These are phyloP conservation scores for Fusarium verticillioides DNA, from an alignment of 2,329 filamentous ascomycete genomes.

Conservation along the genomic window DNA sequence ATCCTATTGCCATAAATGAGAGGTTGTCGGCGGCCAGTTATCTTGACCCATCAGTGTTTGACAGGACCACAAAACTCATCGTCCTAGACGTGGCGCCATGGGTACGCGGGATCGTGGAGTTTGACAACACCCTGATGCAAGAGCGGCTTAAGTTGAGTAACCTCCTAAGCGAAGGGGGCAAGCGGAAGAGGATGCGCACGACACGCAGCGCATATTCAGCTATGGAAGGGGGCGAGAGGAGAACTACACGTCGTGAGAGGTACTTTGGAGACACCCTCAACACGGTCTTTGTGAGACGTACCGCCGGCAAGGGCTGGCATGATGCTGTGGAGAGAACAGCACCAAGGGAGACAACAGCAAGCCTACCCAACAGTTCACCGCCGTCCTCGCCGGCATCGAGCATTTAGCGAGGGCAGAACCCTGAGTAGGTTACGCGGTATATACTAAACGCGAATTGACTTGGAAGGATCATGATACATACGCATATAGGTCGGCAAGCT, in stretches of 20 bases:
- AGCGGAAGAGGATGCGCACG: slow-evolving; percentile 67
- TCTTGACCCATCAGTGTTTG: slow-evolving; percentile 79
- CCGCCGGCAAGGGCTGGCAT: slow-evolving; percentile 62
- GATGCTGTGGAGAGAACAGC: slow-evolving; percentile 36
- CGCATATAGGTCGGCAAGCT: slow-evolving; percentile 5
- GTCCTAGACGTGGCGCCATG: slow-evolving; percentile 86
- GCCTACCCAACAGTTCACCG: slow-evolving; percentile 26
- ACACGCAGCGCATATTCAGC: slow-evolving; percentile 82
- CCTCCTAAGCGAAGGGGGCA: slow-evolving; percentile 69
- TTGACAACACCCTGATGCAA: slow-evolving; percentile 76
- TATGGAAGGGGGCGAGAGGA: slow-evolving; percentile 77
- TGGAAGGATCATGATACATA: neutral
- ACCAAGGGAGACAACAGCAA: slow-evolving; percentile 27
- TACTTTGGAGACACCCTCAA: slow-evolving; percentile 76
- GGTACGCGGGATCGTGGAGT: slow-evolving; percentile 84
- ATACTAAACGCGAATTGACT: slow-evolving; percentile 1
- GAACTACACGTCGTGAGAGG: slow-evolving; percentile 73
- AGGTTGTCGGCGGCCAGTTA: slow-evolving; percentile 52
- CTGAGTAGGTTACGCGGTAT: slow-evolving; percentile 9
- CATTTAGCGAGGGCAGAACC: slow-evolving; percentile 2
- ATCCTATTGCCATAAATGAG: slow-evolving; percentile 66
- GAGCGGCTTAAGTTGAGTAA: slow-evolving; percentile 72
- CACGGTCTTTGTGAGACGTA: slow-evolving; percentile 71
- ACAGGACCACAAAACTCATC: slow-evolving; percentile 74
- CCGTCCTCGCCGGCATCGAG: slow-evolving; percentile 27